Evolutionary conservation across 768 basidiomycete species (phyloP).

Genomic region (Russula earlei): DNA sequence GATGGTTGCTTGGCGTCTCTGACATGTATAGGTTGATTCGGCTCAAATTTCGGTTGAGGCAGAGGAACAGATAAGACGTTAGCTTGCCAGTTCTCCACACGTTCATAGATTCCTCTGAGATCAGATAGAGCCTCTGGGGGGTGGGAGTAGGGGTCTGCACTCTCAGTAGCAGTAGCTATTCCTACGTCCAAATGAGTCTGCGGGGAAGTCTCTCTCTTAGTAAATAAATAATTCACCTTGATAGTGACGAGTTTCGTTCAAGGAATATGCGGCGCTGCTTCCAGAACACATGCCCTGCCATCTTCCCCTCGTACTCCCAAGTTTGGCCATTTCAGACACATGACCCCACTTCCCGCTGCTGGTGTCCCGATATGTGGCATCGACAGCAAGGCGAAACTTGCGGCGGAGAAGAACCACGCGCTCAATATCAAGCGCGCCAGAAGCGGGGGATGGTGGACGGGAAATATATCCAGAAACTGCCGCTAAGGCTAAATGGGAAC

Average conservation of each 20-base stretch:
- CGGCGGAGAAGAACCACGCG: constrained; percentile 1
- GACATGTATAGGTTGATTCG: not conserved
- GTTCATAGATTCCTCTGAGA: constrained; percentile 4
- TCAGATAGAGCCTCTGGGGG: not conserved
- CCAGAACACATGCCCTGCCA: constrained; percentile 16
- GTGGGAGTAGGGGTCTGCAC: constrained; percentile 7
- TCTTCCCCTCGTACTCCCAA: constrained; percentile 14
- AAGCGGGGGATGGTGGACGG: constrained; percentile 8
- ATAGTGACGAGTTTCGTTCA: not conserved
- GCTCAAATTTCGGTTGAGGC: not conserved
- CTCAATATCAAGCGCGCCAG: not conserved
- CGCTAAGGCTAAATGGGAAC: constrained; percentile 7
- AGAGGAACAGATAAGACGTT: not conserved
- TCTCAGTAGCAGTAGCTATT: not conserved
- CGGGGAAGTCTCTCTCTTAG: not conserved
- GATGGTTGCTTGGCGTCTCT: not conserved
- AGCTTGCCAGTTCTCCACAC: constrained; percentile 11
- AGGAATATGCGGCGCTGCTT: not conserved
- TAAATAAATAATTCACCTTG: constrained; percentile 7
- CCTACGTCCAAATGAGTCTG: constrained; percentile 4
- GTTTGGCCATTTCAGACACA: constrained; percentile 13
- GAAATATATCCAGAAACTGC: constrained; percentile 4
- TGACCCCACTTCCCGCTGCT: constrained; percentile 15
- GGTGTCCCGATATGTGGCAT: constrained; percentile 6
- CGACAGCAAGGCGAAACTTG: constrained; percentile 12